Base-by-base conservation (phyloP, 106 monocot species). In the Iris macrosiphon region DNA sequence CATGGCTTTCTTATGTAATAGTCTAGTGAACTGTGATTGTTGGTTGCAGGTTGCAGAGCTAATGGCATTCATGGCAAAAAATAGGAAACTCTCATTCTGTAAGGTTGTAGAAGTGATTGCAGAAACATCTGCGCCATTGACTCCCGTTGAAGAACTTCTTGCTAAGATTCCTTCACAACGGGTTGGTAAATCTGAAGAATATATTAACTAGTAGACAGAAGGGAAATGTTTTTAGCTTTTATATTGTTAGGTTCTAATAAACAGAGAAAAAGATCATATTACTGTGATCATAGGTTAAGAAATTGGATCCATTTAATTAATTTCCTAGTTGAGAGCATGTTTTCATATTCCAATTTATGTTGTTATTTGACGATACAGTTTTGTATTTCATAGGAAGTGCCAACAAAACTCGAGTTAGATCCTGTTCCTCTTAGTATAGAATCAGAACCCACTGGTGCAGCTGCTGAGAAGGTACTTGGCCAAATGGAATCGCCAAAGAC, bases 81-180 rank as follows among this genome's bases (percentile, higher is more conserved):
- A 95, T 59, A 89, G 74, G 41, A 72, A 42, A 26, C 64, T 82
- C 45, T 79, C 95, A 4, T 82, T 32, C 52, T 95, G 78, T 71
- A 95, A 95, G 61, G 74, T 95, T 30, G 82, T 89, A 4, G 95
- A 95, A 71, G 89, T 79, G 14, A 77, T 95, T 59, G 95, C 95
- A 45, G 89, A 95, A 68, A 82, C 79, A 54, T 89, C 85, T 56
- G 85, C 82, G 55, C 89, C 89, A 9, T 64, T 74, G 25, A 76
- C 60, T 46, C 82, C 89, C 8, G 69, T 79, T 76, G 85, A 82
- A 45, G 68, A 89, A 19, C 89, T 85, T 60, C 95, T 95, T 64
- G 29, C 71, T 18, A 74, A 55, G 31, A 85, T 95, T 42, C 82
- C 82, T 55, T 64, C 89, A 58, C 52, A 95, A 62, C 68, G 68